Conservation (phyloP, 164 flowering plant genomes). For the Cinnamomum chago region DNA sequence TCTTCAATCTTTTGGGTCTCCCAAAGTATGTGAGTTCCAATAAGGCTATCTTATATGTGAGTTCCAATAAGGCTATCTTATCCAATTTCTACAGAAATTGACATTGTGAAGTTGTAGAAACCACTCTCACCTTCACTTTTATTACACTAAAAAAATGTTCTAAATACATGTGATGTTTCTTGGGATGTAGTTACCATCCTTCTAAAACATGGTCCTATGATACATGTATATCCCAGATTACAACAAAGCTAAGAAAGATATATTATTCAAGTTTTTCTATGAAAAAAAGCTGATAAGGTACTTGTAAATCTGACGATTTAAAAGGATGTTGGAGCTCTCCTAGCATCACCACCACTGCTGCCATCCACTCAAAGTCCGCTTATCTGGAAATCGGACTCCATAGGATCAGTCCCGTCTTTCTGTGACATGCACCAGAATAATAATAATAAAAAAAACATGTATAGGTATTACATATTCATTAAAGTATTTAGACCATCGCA, state of each 20-base stretch:
- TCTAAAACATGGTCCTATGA: neutral
- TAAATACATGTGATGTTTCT: neutral
- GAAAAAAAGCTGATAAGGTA: neutral
- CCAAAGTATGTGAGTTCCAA: no score
- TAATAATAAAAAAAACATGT: neutral
- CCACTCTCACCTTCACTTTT: neutral
- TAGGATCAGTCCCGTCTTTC: neutral
- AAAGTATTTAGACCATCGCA: neutral
- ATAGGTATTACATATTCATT: neutral
- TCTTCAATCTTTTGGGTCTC: no score
- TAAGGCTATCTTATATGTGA: no score
- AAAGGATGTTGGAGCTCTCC: neutral
- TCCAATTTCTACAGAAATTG: no score
- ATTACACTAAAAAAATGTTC: no score
- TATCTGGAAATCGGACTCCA: constrained; percentile 3
- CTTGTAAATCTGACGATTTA: neutral
- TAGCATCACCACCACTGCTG: no score
- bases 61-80: no score
- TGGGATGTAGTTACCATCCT: neutral
- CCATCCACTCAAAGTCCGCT: neutral
- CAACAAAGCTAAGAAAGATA: neutral
- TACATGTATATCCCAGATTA: neutral
- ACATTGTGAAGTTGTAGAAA: neutral
- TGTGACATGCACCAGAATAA: neutral
- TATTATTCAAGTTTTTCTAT: neutral